These are phyloP conservation scores for Cladosporium colombiae DNA, from an alignment of 2,329 filamentous ascomycete species.

Conservation along the genomic window DNA sequence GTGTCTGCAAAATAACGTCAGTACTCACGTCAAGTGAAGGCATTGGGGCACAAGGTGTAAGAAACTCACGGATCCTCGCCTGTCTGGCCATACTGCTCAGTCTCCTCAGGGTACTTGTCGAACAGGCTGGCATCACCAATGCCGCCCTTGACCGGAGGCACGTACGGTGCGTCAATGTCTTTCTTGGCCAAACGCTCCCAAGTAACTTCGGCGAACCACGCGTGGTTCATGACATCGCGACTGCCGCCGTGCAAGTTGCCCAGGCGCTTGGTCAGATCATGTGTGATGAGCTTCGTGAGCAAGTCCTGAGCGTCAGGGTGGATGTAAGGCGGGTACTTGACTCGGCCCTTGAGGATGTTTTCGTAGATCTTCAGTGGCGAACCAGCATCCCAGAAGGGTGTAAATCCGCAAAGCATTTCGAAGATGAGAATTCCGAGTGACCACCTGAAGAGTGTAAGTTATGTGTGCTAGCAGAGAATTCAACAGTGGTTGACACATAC, in stretches of 20 bases:
- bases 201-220: slow-evolving; percentile 96
- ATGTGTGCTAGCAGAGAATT: background rate
- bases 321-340: slow-evolving; percentile 96
- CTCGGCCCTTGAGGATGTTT: slow-evolving; percentile 92
- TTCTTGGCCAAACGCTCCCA: slow-evolving; percentile 94
- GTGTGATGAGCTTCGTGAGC: slow-evolving; percentile 87
- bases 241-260: slow-evolving; percentile 91
- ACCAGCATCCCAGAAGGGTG: slow-evolving; percentile 97
- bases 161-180: slow-evolving; percentile 97
- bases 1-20: slow-evolving; percentile 53
- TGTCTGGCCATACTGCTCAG: slow-evolving; percentile 79
- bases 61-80: slow-evolving; percentile 81
- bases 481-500: slow-evolving; percentile 55
- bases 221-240: slow-evolving; percentile 89
- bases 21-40: slow-evolving; percentile 1
- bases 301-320: slow-evolving; percentile 92
- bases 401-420: slow-evolving; percentile 99
- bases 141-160: slow-evolving; percentile 90
- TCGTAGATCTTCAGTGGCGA: slow-evolving; percentile 99
- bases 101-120: slow-evolving; percentile 96
- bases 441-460: slow-evolving; percentile 67
- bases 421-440: slow-evolving; percentile 97
- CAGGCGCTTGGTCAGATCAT: slow-evolving; percentile 89
- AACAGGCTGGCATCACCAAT: slow-evolving; percentile 96
- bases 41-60: background rate